Conservation (phyloP, 352 stramenopile species). For the Pythium guiyangense region DNA sequence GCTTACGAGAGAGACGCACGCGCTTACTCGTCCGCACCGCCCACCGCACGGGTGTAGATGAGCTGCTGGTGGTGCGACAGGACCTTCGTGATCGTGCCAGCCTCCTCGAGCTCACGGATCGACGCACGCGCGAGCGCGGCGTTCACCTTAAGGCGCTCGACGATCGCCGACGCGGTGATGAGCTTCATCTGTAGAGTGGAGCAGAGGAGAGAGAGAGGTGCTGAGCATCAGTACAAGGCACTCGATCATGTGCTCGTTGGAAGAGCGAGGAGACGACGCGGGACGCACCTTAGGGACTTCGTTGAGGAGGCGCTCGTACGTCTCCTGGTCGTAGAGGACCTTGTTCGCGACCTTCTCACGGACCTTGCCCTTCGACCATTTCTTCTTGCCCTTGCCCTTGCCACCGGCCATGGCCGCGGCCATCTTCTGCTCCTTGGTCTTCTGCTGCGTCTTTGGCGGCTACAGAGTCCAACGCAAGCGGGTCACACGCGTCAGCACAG, state of each 20-base stretch:
- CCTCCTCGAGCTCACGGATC: conserved; percentile 95
- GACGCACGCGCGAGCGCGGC: conserved; percentile 95
- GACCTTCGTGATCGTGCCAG: conserved; percentile 95
- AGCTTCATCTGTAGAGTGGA: conserved; percentile 95
- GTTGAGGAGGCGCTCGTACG: conserved; percentile 96
- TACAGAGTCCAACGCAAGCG: conserved; percentile 9
- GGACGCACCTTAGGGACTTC: conserved; percentile 94
- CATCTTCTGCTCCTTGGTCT: conserved; percentile 99
- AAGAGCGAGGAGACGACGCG: too few species aligned
- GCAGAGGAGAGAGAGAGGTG: not conserved
- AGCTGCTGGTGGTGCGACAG: conserved; percentile 94
- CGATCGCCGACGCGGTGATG: conserved; percentile 97
- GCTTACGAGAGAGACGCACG: not conserved
- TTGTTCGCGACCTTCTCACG: conserved; percentile 99
- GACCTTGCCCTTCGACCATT: conserved; percentile 99
- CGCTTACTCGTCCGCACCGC: conserved; percentile 68
- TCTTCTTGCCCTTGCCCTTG: conserved; percentile 99
- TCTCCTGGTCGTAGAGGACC: conserved; percentile 99
- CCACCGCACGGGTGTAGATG: conserved; percentile 97
- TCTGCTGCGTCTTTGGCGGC: conserved; percentile 99
- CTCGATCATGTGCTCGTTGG: too few species aligned
- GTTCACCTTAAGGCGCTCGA: conserved; percentile 99
- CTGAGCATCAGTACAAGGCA: not conserved
- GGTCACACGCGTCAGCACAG: not conserved
- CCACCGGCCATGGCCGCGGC: conserved; percentile 98